Evolutionary conservation across 2,329 filamentous ascomycete genomes (phyloP).

Genomic region (Graphiopsis chlorocephala): DNA sequence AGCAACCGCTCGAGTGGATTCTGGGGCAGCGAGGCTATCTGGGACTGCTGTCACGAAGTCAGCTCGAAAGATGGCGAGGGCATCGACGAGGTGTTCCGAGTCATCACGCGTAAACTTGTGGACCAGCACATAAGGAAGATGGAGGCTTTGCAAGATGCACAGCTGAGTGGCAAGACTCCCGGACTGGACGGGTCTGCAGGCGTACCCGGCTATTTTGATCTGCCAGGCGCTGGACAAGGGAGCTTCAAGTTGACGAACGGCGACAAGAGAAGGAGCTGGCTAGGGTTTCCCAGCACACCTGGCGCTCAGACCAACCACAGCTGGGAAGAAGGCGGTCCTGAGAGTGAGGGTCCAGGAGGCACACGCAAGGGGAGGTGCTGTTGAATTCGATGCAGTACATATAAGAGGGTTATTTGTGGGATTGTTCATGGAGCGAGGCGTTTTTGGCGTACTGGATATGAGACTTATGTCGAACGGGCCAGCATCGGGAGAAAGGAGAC

Average conservation of each 20-base stretch:
- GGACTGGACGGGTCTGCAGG: slow-evolving; percentile 36
- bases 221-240: slow-evolving; percentile 47
- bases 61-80: slow-evolving; percentile 91
- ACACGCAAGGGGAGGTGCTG: slow-evolving; percentile 29
- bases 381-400: slow-evolving; percentile 15
- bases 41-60: slow-evolving; percentile 97
- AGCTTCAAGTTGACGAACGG: slow-evolving; percentile 59
- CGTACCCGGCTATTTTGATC: slow-evolving; percentile 49
- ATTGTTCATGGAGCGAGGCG: slow-evolving; percentile 1
- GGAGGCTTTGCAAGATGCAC: slow-evolving; percentile 41
- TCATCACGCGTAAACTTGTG: slow-evolving; percentile 78
- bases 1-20: slow-evolving; percentile 65
- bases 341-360: slow-evolving; percentile 24
- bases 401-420: neutral
- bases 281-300: slow-evolving; percentile 56
- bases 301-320: slow-evolving; percentile 30
- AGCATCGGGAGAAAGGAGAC: neutral
- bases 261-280: slow-evolving; percentile 65
- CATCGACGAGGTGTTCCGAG: slow-evolving; percentile 92
- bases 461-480: neutral
- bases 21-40: slow-evolving; percentile 83
- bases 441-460: neutral
- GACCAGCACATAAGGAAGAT: slow-evolving; percentile 65
- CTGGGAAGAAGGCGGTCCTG: slow-evolving; percentile 24
- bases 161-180: slow-evolving; percentile 44